Base-by-base conservation (phyloP, 2,329 filamentous ascomycete genomes). In the Penicillium sp. region DNA sequence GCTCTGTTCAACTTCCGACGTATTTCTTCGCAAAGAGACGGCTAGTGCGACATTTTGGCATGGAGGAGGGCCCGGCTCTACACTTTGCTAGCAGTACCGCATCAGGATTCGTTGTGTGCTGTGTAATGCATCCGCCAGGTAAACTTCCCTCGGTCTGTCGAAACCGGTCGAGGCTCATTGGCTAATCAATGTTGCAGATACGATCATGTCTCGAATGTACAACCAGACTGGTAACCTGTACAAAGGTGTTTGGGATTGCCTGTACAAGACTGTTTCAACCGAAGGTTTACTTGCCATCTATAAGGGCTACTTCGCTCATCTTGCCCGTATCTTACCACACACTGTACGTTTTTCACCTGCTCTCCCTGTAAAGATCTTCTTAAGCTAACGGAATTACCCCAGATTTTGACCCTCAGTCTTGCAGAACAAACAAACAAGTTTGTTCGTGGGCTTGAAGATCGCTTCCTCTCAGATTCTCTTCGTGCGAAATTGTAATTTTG, bases 151-250 rank as follows among this genome's bases (percentile, higher is more conserved):
- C 21, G 18, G 14, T 24, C 20, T 16, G 9, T 23, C 23, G 18
- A 5, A 21, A 56, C 55, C 46, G 30, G n/a, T 1, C 12, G 20
- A 28, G 24, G 28, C 52, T 3, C 24, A 57, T 55, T 62, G 43
- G 59, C 57, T 38, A 33, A 52, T 23, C 38, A 43, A 18, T 35
- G 55, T 47, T 56, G 47, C 60, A 83, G 94, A 99, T 73, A 99
- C 94, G 5, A 90, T 99, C 76, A 99, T 99, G 94, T 94, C 91
- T 60, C 88, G 94, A 61, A 87, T 99, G 80, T 99, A 99, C 81
- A 99, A 99, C 79, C 94, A 99, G 74, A 96, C 92, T 60, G 94
- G 94, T 52, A 96, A 97, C 71, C 82, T 99, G n/a, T 99, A 99
- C 80, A 87, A 83, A 64, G 89, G 92, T 58, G 90, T 95, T 4